Evolutionary conservation across 1,139 yeast genomes (phyloP).

Genomic region (Arxiozyma slooffiae): DNA sequence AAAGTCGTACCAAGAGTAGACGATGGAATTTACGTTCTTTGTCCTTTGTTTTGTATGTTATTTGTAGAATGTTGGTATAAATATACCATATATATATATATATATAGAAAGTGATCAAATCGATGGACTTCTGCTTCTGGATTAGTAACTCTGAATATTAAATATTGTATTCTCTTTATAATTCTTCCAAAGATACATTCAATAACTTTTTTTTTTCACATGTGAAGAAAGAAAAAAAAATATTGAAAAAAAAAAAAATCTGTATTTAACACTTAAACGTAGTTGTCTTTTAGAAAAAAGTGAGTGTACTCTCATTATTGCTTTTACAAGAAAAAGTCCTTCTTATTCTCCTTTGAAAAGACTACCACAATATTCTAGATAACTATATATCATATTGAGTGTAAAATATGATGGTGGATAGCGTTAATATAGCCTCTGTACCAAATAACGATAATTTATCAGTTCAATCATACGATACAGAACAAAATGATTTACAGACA

Average conservation of each 20-base stretch:
- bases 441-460: not conserved
- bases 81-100: not conserved
- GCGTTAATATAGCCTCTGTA: not conserved
- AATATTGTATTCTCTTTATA: not conserved
- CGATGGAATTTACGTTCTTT: constrained; percentile 95
- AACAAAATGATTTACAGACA: not conserved
- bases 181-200: not conserved
- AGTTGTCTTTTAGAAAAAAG: too few species aligned
- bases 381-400: not conserved
- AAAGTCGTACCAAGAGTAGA: constrained; percentile 78
- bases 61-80: not conserved
- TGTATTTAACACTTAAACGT: too few species aligned
- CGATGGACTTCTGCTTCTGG: not conserved
- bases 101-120: not conserved
- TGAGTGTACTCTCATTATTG: too few species aligned
- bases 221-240: too few species aligned
- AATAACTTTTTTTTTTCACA: not conserved
- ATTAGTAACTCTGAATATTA: too few species aligned
- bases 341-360: too few species aligned
- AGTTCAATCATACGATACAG: not conserved
- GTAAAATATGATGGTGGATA: not conserved
- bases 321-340: too few species aligned
- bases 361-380: too few species aligned
- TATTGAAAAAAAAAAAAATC: too few species aligned
- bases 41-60: constrained; percentile 48